Base-by-base conservation (phyloP, 2,329 filamentous ascomycete species). In the Lachnum nothofagi region DNA sequence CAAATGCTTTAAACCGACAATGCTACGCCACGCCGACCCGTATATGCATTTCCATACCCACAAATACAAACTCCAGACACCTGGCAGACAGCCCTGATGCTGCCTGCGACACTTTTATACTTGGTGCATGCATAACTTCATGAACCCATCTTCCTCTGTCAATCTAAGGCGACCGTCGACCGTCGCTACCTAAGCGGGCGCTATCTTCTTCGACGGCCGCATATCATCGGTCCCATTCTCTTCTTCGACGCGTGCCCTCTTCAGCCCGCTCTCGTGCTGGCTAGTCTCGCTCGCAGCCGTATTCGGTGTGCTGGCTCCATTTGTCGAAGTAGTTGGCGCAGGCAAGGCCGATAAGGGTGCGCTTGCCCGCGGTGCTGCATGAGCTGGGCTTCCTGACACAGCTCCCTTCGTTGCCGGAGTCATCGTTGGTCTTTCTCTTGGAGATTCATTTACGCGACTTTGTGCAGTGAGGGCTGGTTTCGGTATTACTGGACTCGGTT, bases 391-490 rank as follows among this genome's bases (percentile, higher is more conserved):
- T 22, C 33, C 55, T 17, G 62, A 60, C 47, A 55, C 59, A 24
- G 51, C 57, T 25, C 59, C 46, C 42, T 43, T 56, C 31, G 59
- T 54, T 17, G 54, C 53, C 27, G 54, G 52, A 41, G 57, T 62
- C 57, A 66, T 63, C 43, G 62, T 60, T 23, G 61, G 63, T 39
- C 63, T 53, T 16, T 62, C 55, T 20, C 64, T 52, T 9, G 58
- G 47, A 33, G 56, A 37, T 17, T 46, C 44, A 51, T 41, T 55
- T 17, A 51, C 25, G 38, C 60, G 57, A 23, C 48, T 49, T 42
- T 57, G 58, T 25, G 58, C 58, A 27, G 44, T 53, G 38, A 66
- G 62, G 2, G 56, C 51, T 29, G 63, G 64, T 20, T 62, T 55
- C 52, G 51, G 57, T 35, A 65, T 52, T 24, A 57, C 47, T 20